Evolutionary conservation across 2,329 filamentous ascomycete genomes (phyloP).

Genomic region (Alternaria sp.): DNA sequence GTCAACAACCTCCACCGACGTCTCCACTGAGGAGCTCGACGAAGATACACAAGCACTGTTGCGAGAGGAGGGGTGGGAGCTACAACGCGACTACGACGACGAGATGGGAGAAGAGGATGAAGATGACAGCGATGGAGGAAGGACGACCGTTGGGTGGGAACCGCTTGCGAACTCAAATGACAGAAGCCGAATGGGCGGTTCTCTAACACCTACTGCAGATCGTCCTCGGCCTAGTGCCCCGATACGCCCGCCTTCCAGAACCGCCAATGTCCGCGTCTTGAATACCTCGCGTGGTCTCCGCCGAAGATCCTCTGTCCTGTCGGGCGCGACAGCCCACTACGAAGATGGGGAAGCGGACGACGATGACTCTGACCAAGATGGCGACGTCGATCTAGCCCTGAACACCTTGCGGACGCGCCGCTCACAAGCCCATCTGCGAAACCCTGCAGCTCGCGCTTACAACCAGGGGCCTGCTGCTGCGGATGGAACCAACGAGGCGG

Average conservation of each 20-base stretch:
- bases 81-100: constrained; percentile 49
- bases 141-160: constrained; percentile 55
- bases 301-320: constrained; percentile 46
- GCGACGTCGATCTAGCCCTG: constrained; percentile 47
- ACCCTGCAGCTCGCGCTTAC: constrained; percentile 30
- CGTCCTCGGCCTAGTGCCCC: constrained; percentile 49
- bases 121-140: constrained; percentile 52
- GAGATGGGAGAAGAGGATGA: constrained; percentile 47
- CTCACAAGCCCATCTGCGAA: constrained; percentile 46
- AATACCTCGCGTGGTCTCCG: constrained; percentile 49
- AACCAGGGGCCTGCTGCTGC: constrained; percentile 32
- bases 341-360: constrained; percentile 53
- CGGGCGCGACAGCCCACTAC: constrained; percentile 44
- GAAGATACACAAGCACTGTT: constrained; percentile 48
- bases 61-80: constrained; percentile 46
- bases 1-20: constrained; percentile 45
- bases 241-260: constrained; percentile 49
- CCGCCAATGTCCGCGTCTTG: constrained; percentile 40
- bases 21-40: constrained; percentile 47
- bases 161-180: constrained; percentile 54
- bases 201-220: constrained; percentile 58
- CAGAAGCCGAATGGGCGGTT: constrained; percentile 53
- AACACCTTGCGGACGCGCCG: constrained; percentile 42
- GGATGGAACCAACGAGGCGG: constrained; percentile 37
- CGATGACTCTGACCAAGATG: constrained; percentile 51